Evolutionary conservation across 2,329 filamentous ascomycete species (phyloP), one percentile per base, ranked within the genome.

Genomic region (Colletotrichum graminicola): DNA sequence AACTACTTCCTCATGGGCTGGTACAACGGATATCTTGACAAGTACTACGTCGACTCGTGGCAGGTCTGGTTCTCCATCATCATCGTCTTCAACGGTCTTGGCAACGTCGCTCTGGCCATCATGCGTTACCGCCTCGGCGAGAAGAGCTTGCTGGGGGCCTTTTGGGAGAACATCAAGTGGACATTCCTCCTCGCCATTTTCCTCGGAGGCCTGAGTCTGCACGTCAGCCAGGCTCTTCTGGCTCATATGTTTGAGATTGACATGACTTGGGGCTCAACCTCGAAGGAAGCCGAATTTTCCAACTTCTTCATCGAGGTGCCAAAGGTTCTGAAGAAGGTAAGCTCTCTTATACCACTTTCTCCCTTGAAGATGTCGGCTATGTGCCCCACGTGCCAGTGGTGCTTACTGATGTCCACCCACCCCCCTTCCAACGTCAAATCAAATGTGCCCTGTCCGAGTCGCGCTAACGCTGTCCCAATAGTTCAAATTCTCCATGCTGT

Each of bases 261-360:
- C 81, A 95, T 96, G 91, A 89, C 89, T 3, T 96, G 94, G 94
- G 93, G 93, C 62, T 90, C 93, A 1, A 97, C 94, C 0, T 88
- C 91, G 51, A 97, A 97, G 82, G 94, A 97, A 83, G 89, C 89
- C 61, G 92, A 94, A 76, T 91, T 92, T 77, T 91, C 92, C 34
- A 93, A 94, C 80, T 97, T 97, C 82, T 95, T 95, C 82, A 92
- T 93, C 72, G 94, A 96, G 79, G 89, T 95, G 23, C 92, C 92
- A 43, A 92, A 92, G 78, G 92, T 97, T 51, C 79, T 95, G 76
- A 92, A 91, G 82, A 91, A 89, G 78, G 94, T 94, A 81, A 89
- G 91, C 80, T 85, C 80, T 76, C 78, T 77, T 82, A 64, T 76
- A 75, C 72, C 80, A 75, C 78, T 72, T 73, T 78, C 49, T 80